These are phyloP conservation scores for Acer yangbiense DNA, from an alignment of 345 rosid genomes.

Conservation along the genomic window DNA sequence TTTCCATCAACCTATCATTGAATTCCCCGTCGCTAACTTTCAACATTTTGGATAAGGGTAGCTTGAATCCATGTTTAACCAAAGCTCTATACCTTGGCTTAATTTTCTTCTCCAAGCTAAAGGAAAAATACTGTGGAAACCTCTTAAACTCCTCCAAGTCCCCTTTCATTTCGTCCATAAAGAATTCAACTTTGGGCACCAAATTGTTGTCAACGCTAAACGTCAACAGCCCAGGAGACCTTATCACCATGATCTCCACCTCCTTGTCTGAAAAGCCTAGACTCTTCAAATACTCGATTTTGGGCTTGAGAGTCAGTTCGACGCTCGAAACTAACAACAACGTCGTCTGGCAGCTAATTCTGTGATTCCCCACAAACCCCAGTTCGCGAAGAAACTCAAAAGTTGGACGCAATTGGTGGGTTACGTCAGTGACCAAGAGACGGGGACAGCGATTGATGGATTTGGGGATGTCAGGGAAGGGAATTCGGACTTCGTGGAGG, in stretches of 20 bases:
- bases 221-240: conserved; percentile 78
- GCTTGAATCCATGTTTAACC: conserved; percentile 50
- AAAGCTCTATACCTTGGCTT: conserved; percentile 74
- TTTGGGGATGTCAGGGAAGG: conserved; percentile 48
- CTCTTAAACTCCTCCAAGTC: conserved; percentile 58
- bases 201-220: conserved; percentile 69
- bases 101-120: conserved; percentile 87
- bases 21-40: conserved; percentile 84
- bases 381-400: conserved; percentile 48
- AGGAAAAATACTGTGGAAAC: conserved; percentile 90
- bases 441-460: conserved; percentile 74
- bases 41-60: conserved; percentile 75
- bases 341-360: conserved; percentile 52
- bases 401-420: conserved; percentile 61
- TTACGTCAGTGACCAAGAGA: conserved; percentile 51
- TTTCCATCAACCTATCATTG: conserved; percentile 52
- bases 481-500: conserved; percentile 53
- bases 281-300: conserved; percentile 53
- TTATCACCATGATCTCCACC: conserved; percentile 66
- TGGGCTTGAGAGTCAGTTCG: conserved; percentile 56
- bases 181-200: conserved; percentile 66
- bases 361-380: conserved; percentile 54
- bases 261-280: conserved; percentile 53
- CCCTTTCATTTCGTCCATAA: conserved; percentile 61
- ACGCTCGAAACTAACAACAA: conserved; percentile 66